Conservation (phyloP, 352 stramenopile genomes). For the Pythium brachiatum region DNA sequence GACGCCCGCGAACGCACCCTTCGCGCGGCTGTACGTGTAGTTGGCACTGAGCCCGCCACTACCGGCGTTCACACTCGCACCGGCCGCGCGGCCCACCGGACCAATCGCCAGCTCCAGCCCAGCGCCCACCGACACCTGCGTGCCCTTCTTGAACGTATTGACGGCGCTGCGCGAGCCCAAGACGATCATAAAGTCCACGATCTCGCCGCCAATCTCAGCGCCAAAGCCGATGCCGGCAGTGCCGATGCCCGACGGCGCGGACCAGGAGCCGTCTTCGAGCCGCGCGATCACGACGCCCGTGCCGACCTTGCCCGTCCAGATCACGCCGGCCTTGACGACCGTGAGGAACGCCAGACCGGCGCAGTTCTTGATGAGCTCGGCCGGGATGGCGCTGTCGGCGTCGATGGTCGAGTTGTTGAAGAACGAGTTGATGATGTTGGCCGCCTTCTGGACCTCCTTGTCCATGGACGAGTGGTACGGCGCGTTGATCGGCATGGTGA, state of each 20-base stretch:
- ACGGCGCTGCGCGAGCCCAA: conserved; percentile 68
- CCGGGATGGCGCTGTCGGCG: conserved; percentile 73
- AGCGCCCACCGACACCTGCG: conserved; percentile 76
- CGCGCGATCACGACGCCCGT: conserved; percentile 79
- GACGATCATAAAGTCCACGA: conserved; percentile 90
- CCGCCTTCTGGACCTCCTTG: conserved; percentile 80
- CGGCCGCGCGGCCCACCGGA: conserved; percentile 62
- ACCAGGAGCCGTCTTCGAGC: conserved; percentile 83
- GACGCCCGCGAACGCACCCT: conserved; percentile 75
- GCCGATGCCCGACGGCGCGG: conserved; percentile 76
- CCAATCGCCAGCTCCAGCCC: conserved; percentile 75
- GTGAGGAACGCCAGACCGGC: conserved; percentile 81
- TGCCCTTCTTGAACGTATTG: conserved; percentile 82
- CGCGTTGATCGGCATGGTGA: conserved; percentile 77
- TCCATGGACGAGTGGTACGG: conserved; percentile 85
- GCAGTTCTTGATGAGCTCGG: conserved; percentile 78
- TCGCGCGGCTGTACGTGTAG: conserved; percentile 86
- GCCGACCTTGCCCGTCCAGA: conserved; percentile 83
- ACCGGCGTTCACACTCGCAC: conserved; percentile 75
- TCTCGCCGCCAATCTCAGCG: conserved; percentile 80
- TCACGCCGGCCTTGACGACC: conserved; percentile 81
- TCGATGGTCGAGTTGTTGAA: conserved; percentile 70
- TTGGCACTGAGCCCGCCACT: conserved; percentile 76
- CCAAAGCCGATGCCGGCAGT: conserved; percentile 80
- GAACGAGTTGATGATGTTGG: conserved; percentile 83